Percentiles rank a stretch among this genome's conserved stretches.
phyloP scores from a whole-genome alignment of 1,284 basidiomycete genomes.

The Ceratobasidium sp. region DNA sequence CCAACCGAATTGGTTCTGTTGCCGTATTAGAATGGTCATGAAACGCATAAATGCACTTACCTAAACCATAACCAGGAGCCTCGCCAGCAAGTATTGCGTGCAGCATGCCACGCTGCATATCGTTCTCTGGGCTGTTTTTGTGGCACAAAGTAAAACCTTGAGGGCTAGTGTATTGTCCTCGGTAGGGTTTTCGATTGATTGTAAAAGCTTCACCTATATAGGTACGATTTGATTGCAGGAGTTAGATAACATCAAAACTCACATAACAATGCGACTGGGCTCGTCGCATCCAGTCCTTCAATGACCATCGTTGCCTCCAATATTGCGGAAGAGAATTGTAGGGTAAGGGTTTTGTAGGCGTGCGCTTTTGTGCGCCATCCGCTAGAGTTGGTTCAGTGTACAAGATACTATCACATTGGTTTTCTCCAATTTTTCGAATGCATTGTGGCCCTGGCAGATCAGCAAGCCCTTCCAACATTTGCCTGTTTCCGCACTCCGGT shows the following conservation, averaged over 20 bases:
- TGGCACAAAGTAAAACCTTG: too few species aligned
- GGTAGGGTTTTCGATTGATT: too few species aligned
- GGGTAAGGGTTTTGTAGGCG: constrained; percentile 8
- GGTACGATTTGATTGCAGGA: too few species aligned
- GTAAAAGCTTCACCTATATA: too few species aligned
- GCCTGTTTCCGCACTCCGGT: not conserved
- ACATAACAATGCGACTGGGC: too few species aligned
- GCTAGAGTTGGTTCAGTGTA: not conserved
- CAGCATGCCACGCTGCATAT: constrained; percentile 2
- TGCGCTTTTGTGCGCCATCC: not conserved
- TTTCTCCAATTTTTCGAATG: not conserved
- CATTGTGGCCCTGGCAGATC: not conserved
- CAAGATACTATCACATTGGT: not conserved
- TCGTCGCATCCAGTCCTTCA: too few species aligned
- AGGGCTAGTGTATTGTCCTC: too few species aligned
- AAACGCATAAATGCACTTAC: not conserved
- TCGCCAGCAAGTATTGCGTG: not conserved
- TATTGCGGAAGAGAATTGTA: not conserved
- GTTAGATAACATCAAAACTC: too few species aligned
- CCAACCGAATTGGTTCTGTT: too few species aligned
- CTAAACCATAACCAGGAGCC: not conserved
- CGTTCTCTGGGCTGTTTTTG: not conserved
- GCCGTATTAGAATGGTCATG: too few species aligned
- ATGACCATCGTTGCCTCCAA: constrained; percentile 23
- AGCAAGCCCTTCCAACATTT: not conserved